Evolutionary conservation across 331 rosid genomes (phyloP).

Genomic region (Stylosanthes scabra): DNA sequence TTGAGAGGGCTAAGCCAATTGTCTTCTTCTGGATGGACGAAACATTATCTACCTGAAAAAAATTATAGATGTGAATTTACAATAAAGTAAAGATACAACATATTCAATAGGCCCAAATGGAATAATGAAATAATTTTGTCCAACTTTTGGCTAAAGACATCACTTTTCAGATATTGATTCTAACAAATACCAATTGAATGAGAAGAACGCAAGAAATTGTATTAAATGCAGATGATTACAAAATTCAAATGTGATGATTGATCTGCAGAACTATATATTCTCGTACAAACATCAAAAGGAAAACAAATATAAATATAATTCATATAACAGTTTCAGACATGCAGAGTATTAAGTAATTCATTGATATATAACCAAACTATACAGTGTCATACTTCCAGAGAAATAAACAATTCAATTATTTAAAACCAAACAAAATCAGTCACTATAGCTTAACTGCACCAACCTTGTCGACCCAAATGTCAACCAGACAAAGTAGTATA

Average conservation of each 20-base stretch:
- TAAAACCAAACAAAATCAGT: slow-evolving; percentile 3
- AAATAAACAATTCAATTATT: slow-evolving; percentile 23
- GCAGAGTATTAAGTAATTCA: too few species aligned
- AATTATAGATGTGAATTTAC: slow-evolving; percentile 20
- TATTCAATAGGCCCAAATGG: slow-evolving; percentile 28
- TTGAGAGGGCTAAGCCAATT: slow-evolving; percentile 91
- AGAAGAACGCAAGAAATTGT: too few species aligned
- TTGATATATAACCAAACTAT: too few species aligned
- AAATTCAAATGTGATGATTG: slow-evolving; percentile 14
- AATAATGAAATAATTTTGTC: neutral
- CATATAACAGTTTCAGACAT: neutral
- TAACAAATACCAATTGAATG: too few species aligned
- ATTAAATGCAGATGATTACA: too few species aligned
- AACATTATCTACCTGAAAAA: slow-evolving; percentile 83
- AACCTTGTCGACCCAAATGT: slow-evolving; percentile 98
- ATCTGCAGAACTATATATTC: slow-evolving; percentile 15
- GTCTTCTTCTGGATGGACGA: slow-evolving; percentile 86
- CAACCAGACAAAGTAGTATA: slow-evolving; percentile 87
- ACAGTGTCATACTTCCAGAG: neutral
- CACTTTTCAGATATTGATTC: slow-evolving; percentile 26
- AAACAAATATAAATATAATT: neutral
- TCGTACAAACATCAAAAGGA: neutral
- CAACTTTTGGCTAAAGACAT: neutral
- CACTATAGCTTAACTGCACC: slow-evolving; percentile 35
- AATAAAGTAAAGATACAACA: slow-evolving; percentile 35